phyloP scores from a whole-genome alignment of 106 monocot species.

The Apostasia shenzhenica region DNA sequence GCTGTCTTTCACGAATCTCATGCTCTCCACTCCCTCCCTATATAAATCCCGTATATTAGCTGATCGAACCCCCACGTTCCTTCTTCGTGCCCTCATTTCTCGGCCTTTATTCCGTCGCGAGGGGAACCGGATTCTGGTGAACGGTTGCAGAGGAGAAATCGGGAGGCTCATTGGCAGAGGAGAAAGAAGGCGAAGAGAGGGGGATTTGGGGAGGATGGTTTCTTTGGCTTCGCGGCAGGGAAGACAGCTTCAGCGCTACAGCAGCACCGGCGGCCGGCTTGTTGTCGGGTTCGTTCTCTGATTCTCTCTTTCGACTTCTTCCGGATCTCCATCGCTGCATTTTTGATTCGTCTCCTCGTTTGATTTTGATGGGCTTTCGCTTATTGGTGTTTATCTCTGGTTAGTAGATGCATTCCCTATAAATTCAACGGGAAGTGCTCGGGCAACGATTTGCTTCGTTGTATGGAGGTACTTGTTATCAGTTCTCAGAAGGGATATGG shows the following conservation, averaged over 20 bases:
- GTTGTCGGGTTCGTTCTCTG: slow-evolving; percentile 43
- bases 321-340: neutral
- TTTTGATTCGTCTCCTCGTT: neutral
- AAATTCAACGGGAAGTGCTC: slow-evolving; percentile 23
- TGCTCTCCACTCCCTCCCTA: neutral
- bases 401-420: slow-evolving; percentile 67
- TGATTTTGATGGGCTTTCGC: neutral
- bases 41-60: neutral
- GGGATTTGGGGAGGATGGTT: slow-evolving; percentile 14
- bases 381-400: neutral
- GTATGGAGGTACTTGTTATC: slow-evolving; percentile 63
- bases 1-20: neutral
- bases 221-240: slow-evolving; percentile 31
- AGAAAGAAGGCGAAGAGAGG: neutral
- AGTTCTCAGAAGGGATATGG: slow-evolving; percentile 67
- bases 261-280: slow-evolving; percentile 25
- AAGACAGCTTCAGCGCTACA: slow-evolving; percentile 42
- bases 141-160: neutral
- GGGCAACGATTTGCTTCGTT: slow-evolving; percentile 11
- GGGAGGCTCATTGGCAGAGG: neutral
- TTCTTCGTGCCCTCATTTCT: neutral
- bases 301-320: neutral
- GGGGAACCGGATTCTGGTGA: neutral
- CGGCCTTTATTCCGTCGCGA: neutral
- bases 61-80: neutral